Percentiles rank a stretch among this genome's conserved stretches.
Evolutionary conservation across 2,329 filamentous ascomycete species (phyloP).

Genomic region (Colletotrichum sp.): DNA sequence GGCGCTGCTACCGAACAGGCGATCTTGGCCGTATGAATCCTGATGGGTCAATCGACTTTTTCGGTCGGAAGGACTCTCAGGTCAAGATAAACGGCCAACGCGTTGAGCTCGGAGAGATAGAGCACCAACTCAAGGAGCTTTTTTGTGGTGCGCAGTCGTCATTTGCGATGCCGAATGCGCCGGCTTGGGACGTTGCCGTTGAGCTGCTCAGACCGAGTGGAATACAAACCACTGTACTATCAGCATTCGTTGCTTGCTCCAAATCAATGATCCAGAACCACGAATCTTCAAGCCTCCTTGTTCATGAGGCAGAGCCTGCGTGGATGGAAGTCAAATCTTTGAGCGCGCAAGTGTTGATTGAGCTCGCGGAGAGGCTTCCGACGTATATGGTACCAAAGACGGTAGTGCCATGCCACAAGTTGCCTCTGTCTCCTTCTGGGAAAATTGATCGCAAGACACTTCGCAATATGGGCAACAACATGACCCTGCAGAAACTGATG

Average conservation of each 20-base stretch:
- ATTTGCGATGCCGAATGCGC: background rate
- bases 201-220: background rate
- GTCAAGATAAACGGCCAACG: slow-evolving; percentile 24
- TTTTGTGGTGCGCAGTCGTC: background rate
- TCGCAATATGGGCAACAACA: background rate
- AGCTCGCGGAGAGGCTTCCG: background rate
- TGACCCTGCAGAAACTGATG: background rate
- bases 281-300: fast-evolving
- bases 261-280: background rate
- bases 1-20: slow-evolving; percentile 14
- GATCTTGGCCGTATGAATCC: slow-evolving; percentile 5
- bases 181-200: background rate
- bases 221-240: background rate
- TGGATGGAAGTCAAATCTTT: background rate
- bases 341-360: no score
- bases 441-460: slow-evolving; percentile 9
- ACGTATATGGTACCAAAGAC: slow-evolving; percentile 16
- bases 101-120: slow-evolving; percentile 23
- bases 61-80: slow-evolving; percentile 22
- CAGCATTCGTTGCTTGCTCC: background rate
- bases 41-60: slow-evolving; percentile 14
- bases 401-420: background rate
- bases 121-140: slow-evolving; percentile 17
- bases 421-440: background rate
- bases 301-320: background rate